Base-by-base conservation (phyloP, 768 basidiomycete species). In the Lactarius pseudohatsudake region DNA sequence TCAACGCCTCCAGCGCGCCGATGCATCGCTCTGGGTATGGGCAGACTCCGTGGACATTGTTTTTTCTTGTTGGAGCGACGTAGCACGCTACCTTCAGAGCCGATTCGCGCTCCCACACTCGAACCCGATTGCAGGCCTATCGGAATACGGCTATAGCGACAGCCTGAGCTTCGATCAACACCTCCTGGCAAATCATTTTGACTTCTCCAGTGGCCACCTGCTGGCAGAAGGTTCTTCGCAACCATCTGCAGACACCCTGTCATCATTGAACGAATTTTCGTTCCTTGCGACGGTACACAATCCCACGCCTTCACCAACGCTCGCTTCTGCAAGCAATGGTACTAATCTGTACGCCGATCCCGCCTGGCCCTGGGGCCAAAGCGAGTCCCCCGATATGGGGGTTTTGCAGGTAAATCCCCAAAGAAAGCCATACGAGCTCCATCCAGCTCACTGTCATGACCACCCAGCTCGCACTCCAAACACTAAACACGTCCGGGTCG, bases 11-110 rank as follows among this genome's bases (percentile, higher is more conserved):
- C 4, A 69, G 68, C 68, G 68, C 10, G n/a, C 30, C 1, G 65
- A 69, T 22, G 2, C 3, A 1, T 47, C 47, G 2, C 53, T 69
- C 0, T 53, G 62, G 8, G 28, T 69, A 11, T 69, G 68, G 68
- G 40, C 26, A 0, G 61, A 69, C n/a, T 1, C 22, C 18, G 61
- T 55, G 4, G 53, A 58, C 0, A 0, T 1, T 0, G 28, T 50
- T 0, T 5, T 67, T 9, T 20, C n/a, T 1, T n/a, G 1, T 2
- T 69, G 57, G 55, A 10, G 2, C 3, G 61, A 66, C 1, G 50
- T 67, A 0, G 2, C 34, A 0, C 4, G 1, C 13, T 7, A n/a
- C 11, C 11, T 67, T 4, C 57, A 69, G 7, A 32, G 20, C 11
- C 11, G 5, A 20, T 62, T 30, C 22, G 15, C 16, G 10, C 10